These are phyloP conservation scores for Marsdenia floribunda DNA, from an alignment of 257 asterid genomes.

Conservation along the genomic window DNA sequence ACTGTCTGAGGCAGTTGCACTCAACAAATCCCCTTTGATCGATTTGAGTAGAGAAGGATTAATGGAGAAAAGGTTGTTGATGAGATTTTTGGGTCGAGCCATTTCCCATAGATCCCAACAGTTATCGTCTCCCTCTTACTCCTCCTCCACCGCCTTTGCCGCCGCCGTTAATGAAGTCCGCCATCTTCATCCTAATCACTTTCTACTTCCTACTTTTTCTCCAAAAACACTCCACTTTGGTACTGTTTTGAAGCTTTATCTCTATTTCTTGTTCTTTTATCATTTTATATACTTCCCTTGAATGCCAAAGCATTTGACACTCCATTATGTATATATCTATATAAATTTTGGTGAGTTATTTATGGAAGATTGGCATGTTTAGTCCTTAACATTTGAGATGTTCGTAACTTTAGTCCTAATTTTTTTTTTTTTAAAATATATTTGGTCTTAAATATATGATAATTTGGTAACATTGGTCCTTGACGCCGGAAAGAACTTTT, in stretches of 20 bases:
- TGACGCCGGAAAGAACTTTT: too few relatives aligned
- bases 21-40: not conserved
- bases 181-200: slow-evolving; percentile 52
- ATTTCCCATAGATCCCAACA: slow-evolving; percentile 52
- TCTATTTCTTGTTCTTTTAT: not conserved
- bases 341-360: not conserved
- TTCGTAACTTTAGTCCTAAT: too few relatives aligned
- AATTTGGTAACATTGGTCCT: too few relatives aligned
- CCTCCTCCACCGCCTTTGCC: slow-evolving; percentile 31
- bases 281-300: not conserved
- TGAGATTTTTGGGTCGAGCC: slow-evolving; percentile 71
- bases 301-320: not conserved
- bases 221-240: slow-evolving; percentile 28
- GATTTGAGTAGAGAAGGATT: not conserved
- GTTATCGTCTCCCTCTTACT: slow-evolving; percentile 35
- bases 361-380: too few relatives aligned
- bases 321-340: not conserved
- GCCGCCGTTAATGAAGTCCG: slow-evolving; percentile 52
- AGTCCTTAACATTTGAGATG: too few relatives aligned
- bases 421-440: too few relatives aligned
- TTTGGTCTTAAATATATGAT: too few relatives aligned
- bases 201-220: slow-evolving; percentile 40
- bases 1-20: not conserved
- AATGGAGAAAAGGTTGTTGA: slow-evolving; percentile 54
- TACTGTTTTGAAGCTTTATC: slow-evolving; percentile 11